Base-by-base conservation (phyloP, 768 basidiomycete species). In the Tylopilus plumbeoviolaceoides region DNA sequence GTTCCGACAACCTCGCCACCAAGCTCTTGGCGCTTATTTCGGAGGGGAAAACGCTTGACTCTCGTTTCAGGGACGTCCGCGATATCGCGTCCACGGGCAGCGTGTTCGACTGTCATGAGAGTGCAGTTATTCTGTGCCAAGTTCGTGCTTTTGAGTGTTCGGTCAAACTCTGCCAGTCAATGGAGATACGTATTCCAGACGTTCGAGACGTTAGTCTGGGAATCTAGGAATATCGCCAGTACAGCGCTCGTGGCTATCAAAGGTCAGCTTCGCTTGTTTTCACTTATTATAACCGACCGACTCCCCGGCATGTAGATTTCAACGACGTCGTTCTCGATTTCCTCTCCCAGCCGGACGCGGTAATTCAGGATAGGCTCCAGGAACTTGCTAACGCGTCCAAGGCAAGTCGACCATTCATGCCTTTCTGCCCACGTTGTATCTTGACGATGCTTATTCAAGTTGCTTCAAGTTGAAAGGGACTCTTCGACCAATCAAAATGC, bases 271-370 rank as follows among this genome's bases (percentile, higher is more conserved):
- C 11, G 17, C 33, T 31, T 12, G 31, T 44, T 30, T n/a, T 33
- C n/a, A 4, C 14, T 20, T 20, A 11, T 41, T 36, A 28, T 6
- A 9, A 8, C 1, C 17, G 2, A 28, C 21, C 3, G 5, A 30
- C 23, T 20, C 11, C 10, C 1, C 15, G 17, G 20, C 20, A 28
- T 20, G 18, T 41, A 63, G 61, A 63, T 33, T 63, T 63, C 47
- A 58, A 51, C 15, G 58, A 63, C n/a, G 20, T 60, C 10, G 27
- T 63, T 46, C 61, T 63, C 6, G 53, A 60, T 27, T 60, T 60
- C 49, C 40, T 63, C n/a, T 53, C 62, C 4, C 38, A 60, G 11
- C 46, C 49, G 6, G 21, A 47, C 18, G 55, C 48, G 2, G 40
- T 21, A 4, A 51, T 43, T 12, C 46, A 57, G 42, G 58, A 57